Conservation (phyloP, 257 asterid species). For the Galeopsis tetrahit region DNA sequence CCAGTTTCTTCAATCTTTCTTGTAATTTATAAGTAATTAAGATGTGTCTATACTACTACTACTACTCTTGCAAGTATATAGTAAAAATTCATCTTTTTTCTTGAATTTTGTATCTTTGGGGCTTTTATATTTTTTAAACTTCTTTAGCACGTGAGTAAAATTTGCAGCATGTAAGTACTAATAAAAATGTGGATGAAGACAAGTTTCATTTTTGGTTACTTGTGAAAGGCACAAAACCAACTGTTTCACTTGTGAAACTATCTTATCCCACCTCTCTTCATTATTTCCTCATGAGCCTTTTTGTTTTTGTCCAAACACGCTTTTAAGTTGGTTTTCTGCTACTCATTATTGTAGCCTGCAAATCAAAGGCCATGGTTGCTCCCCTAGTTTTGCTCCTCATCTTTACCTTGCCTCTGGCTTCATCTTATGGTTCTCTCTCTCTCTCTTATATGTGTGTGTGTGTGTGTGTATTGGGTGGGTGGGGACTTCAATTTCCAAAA, state of each 20-base stretch:
- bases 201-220: slow-evolving; percentile 5
- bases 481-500: background rate
- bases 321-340: background rate
- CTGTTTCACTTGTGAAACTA: slow-evolving; percentile 56
- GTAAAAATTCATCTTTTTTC: no score
- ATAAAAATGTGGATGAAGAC: background rate
- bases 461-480: background rate
- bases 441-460: slow-evolving; percentile 15
- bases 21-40: no score
- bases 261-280: slow-evolving; percentile 1
- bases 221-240: slow-evolving; percentile 32
- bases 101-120: no score
- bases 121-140: no score
- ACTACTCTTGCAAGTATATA: no score
- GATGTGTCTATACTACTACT: no score
- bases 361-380: slow-evolving; percentile 34
- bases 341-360: background rate
- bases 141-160: no score
- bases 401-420: slow-evolving; percentile 30
- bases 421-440: slow-evolving; percentile 46
- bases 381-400: slow-evolving; percentile 29
- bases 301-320: slow-evolving; percentile 15
- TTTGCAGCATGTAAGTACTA: no score
- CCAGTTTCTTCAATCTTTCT: no score
- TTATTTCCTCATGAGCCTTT: slow-evolving; percentile 3